Evolutionary conservation across 148 eudicot species (phyloP), one percentile per base, ranked within the genome.

Genomic region (Silene latifolia): DNA sequence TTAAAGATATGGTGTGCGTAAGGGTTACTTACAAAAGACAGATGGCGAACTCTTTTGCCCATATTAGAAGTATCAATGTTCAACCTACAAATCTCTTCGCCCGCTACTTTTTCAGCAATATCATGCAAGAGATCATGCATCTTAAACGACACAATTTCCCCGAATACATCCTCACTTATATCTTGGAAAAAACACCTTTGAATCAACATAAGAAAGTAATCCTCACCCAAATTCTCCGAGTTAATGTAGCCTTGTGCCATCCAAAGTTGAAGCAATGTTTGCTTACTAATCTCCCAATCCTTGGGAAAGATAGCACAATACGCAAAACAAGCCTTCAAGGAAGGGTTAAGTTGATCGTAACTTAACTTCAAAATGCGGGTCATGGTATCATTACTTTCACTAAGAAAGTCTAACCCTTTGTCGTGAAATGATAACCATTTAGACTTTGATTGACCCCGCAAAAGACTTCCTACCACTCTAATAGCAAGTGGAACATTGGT

Each of bases 401-500:
- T 58, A 8, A 77, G 47, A 24, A 53, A 35, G 57, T 60, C 56
- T 4, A 78, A 29, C 19, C 74, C 72, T 24, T 23, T 64, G 11
- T 54, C 39, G 6, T 63, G 63, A 19, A 78, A 17, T 11, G 35
- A 64, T 14, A 20, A 14, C 80, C 80, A 78, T 6, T 46, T 46
- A 10, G 21, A 7, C 24, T 51, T 54, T 1, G 46, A 64, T 69
- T 67, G 75, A 17, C 32, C 69, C 18, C 54, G 48, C 18, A 67
- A 48, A 32, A 79, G 47, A 11, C 78, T 79, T 19, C 82, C 82
- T 7, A 74, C 25, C 10, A 75, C 71, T 63, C 63, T 68, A 3
- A 67, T 46, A 8, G 78, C 82, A 54, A 79, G 70, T 11, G 82
- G 82, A 25, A 79, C 71, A 24, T 75, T 71, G 0, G 53, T 71